These are phyloP conservation scores for Xerophyta viscosa DNA, from an alignment of 106 monocot genomes.

Conservation along the genomic window DNA sequence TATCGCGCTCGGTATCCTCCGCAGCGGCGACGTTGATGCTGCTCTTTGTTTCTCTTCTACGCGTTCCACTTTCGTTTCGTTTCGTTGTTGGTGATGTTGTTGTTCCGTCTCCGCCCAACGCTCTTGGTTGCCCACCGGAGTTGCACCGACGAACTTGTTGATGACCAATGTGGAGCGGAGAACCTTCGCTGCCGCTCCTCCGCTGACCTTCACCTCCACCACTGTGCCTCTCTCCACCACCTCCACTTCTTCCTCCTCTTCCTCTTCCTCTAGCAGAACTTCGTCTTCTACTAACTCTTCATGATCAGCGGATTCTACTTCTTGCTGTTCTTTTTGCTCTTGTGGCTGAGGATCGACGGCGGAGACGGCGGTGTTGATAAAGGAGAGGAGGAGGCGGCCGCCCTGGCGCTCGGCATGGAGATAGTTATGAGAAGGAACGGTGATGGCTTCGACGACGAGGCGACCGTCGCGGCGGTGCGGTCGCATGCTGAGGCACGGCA, in stretches of 20 bases:
- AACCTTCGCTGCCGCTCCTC: slow-evolving; percentile 28
- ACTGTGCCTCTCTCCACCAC: slow-evolving; percentile 79
- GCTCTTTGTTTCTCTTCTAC: too few species aligned
- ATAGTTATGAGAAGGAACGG: slow-evolving; percentile 68
- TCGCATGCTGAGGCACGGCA: slow-evolving; percentile 75
- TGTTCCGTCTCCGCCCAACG: neutral
- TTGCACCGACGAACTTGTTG: slow-evolving; percentile 87
- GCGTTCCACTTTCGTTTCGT: too few species aligned
- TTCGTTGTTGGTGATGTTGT: neutral
- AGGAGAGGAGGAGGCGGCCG: slow-evolving; percentile 81
- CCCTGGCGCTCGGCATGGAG: slow-evolving; percentile 67
- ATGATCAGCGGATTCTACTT: too few species aligned
- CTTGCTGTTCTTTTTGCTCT: neutral
- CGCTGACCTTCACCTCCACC: slow-evolving; percentile 78
- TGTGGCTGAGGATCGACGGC: neutral
- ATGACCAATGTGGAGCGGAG: slow-evolving; percentile 75
- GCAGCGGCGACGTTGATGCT: neutral
- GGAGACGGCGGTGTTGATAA: slow-evolving; percentile 51
- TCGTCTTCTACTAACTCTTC: slow-evolving; percentile 10
- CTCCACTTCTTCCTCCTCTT: slow-evolving; percentile 74
- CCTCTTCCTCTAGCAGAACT: slow-evolving; percentile 9
- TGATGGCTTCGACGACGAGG: slow-evolving; percentile 82
- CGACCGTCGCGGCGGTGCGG: slow-evolving; percentile 66
- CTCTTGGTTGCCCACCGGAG: neutral
- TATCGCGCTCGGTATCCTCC: slow-evolving; percentile 5